Conservation (phyloP, 352 stramenopile species). For the Hyaloperonospora arabidopsidis region DNA sequence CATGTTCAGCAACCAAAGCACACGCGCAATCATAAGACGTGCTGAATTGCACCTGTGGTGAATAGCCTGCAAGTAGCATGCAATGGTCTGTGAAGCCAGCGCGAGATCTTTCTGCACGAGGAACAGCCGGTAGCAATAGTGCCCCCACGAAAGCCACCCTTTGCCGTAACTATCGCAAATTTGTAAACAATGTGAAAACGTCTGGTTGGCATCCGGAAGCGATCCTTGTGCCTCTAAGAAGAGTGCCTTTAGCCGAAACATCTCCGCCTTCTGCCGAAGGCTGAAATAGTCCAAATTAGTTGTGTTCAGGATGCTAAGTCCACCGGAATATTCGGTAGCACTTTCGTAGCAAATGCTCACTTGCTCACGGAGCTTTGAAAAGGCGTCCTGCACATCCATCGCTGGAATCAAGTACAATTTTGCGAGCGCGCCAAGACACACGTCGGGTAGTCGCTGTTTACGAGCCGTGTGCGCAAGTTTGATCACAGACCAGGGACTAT, state of each 20-base stretch:
- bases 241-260: slow-evolving; percentile 88
- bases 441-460: slow-evolving; percentile 86
- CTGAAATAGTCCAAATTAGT: slow-evolving; percentile 92
- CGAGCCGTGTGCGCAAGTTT: slow-evolving; percentile 85
- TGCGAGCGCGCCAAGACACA: slow-evolving; percentile 76
- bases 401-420: slow-evolving; percentile 84
- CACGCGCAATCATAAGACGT: slow-evolving; percentile 84
- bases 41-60: slow-evolving; percentile 86
- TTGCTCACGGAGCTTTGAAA: slow-evolving; percentile 89
- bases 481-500: slow-evolving; percentile 89
- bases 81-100: slow-evolving; percentile 85
- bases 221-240: slow-evolving; percentile 84
- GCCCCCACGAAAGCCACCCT: slow-evolving; percentile 92
- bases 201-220: slow-evolving; percentile 78
- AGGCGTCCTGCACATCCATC: slow-evolving; percentile 91
- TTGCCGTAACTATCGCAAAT: slow-evolving; percentile 90
- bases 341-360: slow-evolving; percentile 89
- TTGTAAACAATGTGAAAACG: slow-evolving; percentile 87
- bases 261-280: slow-evolving; percentile 86
- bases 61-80: slow-evolving; percentile 91
- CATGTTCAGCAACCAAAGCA: slow-evolving; percentile 87
- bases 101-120: slow-evolving; percentile 61
- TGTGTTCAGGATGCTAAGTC: slow-evolving; percentile 89
- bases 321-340: slow-evolving; percentile 77
- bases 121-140: slow-evolving; percentile 87